Evolutionary conservation across 2,329 filamentous ascomycete species (phyloP).

Genomic region (Canariomyces notabilis): DNA sequence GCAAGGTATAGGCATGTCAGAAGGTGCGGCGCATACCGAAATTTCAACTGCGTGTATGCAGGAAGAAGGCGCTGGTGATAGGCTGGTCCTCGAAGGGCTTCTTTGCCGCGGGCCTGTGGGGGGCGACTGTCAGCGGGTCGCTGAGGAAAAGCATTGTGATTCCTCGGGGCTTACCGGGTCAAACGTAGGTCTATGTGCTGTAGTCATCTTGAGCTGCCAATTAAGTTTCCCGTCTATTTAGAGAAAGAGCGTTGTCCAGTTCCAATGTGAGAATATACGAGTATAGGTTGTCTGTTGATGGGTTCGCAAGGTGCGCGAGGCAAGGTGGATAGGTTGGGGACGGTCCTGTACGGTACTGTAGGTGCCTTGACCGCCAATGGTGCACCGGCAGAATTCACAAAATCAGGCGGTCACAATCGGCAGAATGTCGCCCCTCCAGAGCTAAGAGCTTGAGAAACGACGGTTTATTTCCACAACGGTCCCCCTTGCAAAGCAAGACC

Average conservation of each 20-base stretch:
- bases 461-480: neutral
- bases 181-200: conserved; percentile 82
- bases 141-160: neutral
- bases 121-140: conserved; percentile 27
- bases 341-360: neutral
- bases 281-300: neutral
- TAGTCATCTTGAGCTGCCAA: conserved; percentile 48
- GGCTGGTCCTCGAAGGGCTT: conserved; percentile 84
- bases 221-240: neutral
- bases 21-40: conserved; percentile 48
- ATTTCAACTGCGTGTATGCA: conserved; percentile 89
- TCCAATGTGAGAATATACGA: neutral
- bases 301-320: conserved; percentile 12
- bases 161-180: conserved; percentile 63
- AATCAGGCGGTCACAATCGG: conserved; percentile 24
- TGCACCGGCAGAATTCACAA: conserved; percentile 25
- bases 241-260: neutral
- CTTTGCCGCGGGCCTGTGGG: conserved; percentile 78
- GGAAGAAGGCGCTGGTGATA: conserved; percentile 96
- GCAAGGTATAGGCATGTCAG: neutral
- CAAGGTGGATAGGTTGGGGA: conserved; percentile 9
- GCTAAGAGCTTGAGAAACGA: neutral
- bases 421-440: conserved; percentile 25
- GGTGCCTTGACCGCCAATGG: conserved; percentile 17
- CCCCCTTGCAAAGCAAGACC: neutral